Conservation (phyloP, 345 rosid species). For the Eucalyptus caleyi region DNA sequence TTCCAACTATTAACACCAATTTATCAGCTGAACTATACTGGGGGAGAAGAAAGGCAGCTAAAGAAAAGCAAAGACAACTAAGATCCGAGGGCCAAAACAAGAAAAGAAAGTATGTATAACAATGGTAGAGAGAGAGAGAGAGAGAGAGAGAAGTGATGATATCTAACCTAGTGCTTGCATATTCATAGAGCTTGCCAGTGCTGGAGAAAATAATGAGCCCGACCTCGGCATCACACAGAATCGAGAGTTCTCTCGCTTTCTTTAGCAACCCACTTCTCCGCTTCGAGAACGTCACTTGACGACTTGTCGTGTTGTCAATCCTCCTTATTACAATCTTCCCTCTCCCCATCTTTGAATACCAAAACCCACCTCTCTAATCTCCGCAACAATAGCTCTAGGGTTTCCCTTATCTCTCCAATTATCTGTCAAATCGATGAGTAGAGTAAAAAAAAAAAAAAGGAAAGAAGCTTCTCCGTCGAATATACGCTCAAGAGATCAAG, state of each 20-base stretch:
- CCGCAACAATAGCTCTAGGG: not conserved
- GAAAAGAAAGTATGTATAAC: not conserved
- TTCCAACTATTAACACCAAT: not conserved
- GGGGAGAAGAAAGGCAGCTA: not conserved
- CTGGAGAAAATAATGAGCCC: slow-evolving; percentile 42
- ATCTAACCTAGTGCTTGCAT: slow-evolving; percentile 36
- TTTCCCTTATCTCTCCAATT: not conserved
- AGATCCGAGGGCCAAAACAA: not conserved
- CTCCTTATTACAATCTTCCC: slow-evolving; percentile 46
- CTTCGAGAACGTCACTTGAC: slow-evolving; percentile 52
- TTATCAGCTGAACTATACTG: not conserved
- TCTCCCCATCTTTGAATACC: slow-evolving; percentile 28
- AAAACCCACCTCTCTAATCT: not conserved
- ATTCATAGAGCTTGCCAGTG: slow-evolving; percentile 40
- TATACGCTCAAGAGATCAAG: not conserved
- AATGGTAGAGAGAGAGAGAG: not conserved
- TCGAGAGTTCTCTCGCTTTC: slow-evolving; percentile 40
- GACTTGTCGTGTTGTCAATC: slow-evolving; percentile 43
- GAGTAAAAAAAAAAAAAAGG: not conserved
- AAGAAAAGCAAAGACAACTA: not conserved
- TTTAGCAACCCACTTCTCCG: slow-evolving; percentile 36
- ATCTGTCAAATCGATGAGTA: not conserved
- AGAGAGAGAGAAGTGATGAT: not conserved
- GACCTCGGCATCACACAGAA: slow-evolving; percentile 44
- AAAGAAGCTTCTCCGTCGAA: not conserved